phyloP scores from a whole-genome alignment of 2,329 filamentous ascomycete species.

The Cytospora piceicola region DNA sequence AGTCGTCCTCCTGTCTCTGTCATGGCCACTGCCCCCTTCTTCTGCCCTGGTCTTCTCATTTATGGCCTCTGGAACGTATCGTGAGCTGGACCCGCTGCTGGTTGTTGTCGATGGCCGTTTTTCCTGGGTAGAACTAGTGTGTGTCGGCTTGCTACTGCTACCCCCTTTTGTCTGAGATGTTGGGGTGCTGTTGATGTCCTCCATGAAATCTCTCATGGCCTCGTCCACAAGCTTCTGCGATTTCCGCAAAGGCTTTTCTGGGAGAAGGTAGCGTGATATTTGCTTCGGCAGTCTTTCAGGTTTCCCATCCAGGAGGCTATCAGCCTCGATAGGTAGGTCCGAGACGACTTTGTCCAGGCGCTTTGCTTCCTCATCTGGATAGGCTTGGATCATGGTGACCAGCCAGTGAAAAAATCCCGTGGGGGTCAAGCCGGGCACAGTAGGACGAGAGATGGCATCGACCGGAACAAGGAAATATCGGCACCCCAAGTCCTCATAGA shows the following conservation, averaged over 20 bases:
- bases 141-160: conserved; percentile 10
- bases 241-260: conserved; percentile 58
- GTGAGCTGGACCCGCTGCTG: conserved; percentile 13
- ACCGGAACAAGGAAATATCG: conserved; percentile 69
- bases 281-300: conserved; percentile 79
- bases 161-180: conserved; percentile 12
- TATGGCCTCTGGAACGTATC: conserved; percentile 21
- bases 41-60: conserved; percentile 19
- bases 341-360: conserved; percentile 71
- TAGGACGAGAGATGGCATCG: conserved; percentile 54
- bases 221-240: conserved; percentile 64
- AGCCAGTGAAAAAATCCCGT: conserved; percentile 74
- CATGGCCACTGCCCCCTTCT: conserved; percentile 4
- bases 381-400: conserved; percentile 71
- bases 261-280: conserved; percentile 74
- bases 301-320: conserved; percentile 59
- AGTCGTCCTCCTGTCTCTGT: conserved; percentile 15
- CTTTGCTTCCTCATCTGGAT: conserved; percentile 74
- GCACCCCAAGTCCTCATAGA: conserved; percentile 59
- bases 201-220: conserved; percentile 55
- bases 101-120: conserved; percentile 16
- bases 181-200: conserved; percentile 28
- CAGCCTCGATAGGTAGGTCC: conserved; percentile 67
- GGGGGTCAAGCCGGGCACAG: conserved; percentile 67
- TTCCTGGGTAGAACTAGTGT: conserved; percentile 14